Evolutionary conservation across 192 early-diverging fungal genomes (phyloP).

Genomic region (Backusella circina): DNA sequence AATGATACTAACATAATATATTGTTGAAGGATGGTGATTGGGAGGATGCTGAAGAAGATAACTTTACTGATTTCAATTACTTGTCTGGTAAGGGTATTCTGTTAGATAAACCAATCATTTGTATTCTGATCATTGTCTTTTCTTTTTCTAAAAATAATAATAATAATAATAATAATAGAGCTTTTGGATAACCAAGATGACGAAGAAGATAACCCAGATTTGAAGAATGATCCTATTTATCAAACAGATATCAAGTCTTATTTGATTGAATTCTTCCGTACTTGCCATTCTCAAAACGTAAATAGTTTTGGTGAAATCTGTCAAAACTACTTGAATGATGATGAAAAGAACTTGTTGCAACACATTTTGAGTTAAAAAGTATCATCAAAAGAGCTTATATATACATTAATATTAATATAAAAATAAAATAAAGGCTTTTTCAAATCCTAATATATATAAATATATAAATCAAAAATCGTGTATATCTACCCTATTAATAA

Average conservation of each 20-base stretch:
- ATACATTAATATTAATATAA: background rate
- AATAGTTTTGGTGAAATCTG: constrained; percentile 37
- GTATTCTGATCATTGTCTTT: background rate
- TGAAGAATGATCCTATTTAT: constrained; percentile 64
- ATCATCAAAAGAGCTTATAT: background rate
- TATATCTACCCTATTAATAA: too few relatives aligned
- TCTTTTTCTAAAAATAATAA: background rate
- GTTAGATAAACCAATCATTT: too few relatives aligned
- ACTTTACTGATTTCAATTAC: constrained; percentile 41
- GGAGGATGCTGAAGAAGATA: constrained; percentile 60
- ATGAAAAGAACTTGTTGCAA: constrained; percentile 19
- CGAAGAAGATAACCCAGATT: constrained; percentile 61
- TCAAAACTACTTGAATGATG: constrained; percentile 32
- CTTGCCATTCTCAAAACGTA: constrained; percentile 46
- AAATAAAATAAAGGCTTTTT: background rate
- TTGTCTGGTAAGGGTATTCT: constrained; percentile 37
- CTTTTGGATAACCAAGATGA: constrained; percentile 51
- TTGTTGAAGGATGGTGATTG: constrained; percentile 47
- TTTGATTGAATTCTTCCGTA: constrained; percentile 53
- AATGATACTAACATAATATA: background rate
- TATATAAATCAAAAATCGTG: too few relatives aligned
- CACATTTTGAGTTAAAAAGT: background rate
- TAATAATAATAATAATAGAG: background rate
- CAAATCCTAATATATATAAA: too few relatives aligned
- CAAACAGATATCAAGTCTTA: constrained; percentile 65